Evolutionary conservation across 495 filamentous ascomycete genomes (phyloP), one percentile per base, ranked within the genome.

Genomic region (Bathelium albidoporum): DNA sequence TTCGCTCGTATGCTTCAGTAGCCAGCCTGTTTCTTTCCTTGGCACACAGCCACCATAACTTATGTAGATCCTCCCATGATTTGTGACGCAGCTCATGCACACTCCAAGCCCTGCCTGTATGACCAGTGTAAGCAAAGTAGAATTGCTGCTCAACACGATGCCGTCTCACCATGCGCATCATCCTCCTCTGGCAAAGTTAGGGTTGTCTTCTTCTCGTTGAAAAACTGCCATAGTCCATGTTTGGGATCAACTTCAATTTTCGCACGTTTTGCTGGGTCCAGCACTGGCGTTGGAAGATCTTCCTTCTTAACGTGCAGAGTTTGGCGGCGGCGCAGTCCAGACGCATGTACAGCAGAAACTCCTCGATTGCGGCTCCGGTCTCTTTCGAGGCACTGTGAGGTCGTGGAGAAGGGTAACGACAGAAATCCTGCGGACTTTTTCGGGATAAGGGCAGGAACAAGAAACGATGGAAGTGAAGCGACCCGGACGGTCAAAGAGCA

Each of bases 141-240:
- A 49, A 29, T 18, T 55, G 9, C 44, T 63, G n/a, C 20, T 11
- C 22, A 52, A 12, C 16, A 7, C 11, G 11, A 18, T 14, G 26
- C 36, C 60, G 22, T 4, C 45, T 68, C 73, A 88, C 86, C 93
- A 73, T 91, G 85, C 39, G 82, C 77, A 18, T 69, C 59, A 52
- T 86, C 83, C 66, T 90, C 85, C 20, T 83, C 80, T 1, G 92
- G 92, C 12, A 82, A 83, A 55, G 77, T 79, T 72, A 96, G 71
- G 18, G 85, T 74, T 67, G 82, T 81, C 58, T 80, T 81, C 60
- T 85, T 79, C 58, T 78, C 75, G 64, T 84, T 82, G 75, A 99
- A 97, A 76, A 99, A 99, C 0, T 81, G 86, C 87, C 88, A 97
- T n/a, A 99, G 86, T 39, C 90, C 91, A 75, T 99, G 94, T 62